phyloP scores from a whole-genome alignment of 2,329 filamentous ascomycete genomes.

The Aureobasidium sp. region DNA sequence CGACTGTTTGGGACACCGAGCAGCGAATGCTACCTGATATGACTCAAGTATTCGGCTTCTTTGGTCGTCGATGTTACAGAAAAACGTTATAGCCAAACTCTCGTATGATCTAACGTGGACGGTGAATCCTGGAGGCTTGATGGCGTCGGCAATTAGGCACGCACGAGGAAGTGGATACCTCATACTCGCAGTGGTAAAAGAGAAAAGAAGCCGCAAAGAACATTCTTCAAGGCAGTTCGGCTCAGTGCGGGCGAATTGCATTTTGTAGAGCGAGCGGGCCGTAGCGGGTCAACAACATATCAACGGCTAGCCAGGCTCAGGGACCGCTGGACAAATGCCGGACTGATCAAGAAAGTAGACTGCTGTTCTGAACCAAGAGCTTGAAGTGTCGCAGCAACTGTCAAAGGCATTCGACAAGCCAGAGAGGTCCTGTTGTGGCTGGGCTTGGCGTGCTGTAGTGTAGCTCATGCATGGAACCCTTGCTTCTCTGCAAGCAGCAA shows the following conservation, averaged over 20 bases:
- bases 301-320: not conserved
- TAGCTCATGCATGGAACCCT: constrained; percentile 4
- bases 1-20: not conserved
- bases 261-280: not conserved
- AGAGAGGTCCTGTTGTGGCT: not conserved
- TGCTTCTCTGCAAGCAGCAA: constrained; percentile 1
- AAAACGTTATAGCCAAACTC: not conserved
- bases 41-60: not conserved
- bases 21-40: not conserved
- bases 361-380: not conserved
- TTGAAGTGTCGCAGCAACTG: not conserved
- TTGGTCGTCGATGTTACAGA: not conserved
- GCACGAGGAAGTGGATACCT: constrained; percentile 4
- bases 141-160: not conserved
- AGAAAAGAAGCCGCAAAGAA: not conserved
- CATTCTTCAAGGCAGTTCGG: not conserved
- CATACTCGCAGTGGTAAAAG: not conserved
- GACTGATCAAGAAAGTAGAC: not conserved
- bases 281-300: not conserved
- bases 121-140: not conserved
- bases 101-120: not conserved
- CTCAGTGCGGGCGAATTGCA: not conserved
- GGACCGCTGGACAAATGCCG: not conserved
- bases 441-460: constrained; percentile 4
- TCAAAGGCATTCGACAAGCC: not conserved